Percentiles rank a stretch among this genome's conserved stretches.
These are phyloP conservation scores for Boehmeria nivea DNA, from an alignment of 306 rosid genomes.

Conservation along the genomic window DNA sequence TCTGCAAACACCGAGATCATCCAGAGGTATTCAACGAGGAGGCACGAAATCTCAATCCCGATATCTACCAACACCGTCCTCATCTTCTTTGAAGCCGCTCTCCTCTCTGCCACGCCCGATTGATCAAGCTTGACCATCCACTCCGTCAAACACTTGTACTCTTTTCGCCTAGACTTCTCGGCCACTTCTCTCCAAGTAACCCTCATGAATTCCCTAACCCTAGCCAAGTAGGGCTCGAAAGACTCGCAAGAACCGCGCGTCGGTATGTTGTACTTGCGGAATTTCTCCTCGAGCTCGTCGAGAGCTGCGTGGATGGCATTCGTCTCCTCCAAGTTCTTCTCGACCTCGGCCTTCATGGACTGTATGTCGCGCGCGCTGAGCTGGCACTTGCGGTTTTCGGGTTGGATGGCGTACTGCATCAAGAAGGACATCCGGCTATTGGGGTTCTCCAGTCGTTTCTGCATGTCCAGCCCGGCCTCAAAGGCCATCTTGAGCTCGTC, in stretches of 20 bases:
- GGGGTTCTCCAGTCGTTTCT: too few species aligned
- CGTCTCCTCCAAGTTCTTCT: too few species aligned
- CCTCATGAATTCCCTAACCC: not conserved
- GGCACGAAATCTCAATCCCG: not conserved
- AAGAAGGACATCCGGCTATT: too few species aligned
- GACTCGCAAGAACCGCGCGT: not conserved
- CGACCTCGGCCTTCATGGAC: too few species aligned
- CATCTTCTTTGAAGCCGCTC: not conserved
- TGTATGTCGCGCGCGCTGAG: too few species aligned
- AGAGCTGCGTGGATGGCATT: too few species aligned
- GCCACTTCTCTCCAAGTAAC: not conserved
- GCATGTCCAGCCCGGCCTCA: not conserved
- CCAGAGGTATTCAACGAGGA: not conserved
- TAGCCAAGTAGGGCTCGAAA: not conserved
- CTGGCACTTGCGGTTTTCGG: too few species aligned
- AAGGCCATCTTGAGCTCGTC: too few species aligned
- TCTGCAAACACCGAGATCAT: not conserved
- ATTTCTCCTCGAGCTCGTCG: not conserved
- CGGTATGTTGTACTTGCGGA: not conserved
- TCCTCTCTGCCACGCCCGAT: too few species aligned
- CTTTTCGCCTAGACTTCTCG: not conserved
- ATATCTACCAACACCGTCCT: not conserved
- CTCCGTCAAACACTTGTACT: not conserved
- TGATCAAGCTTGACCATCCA: not conserved
- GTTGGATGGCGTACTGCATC: too few species aligned